A percentile compares a stretch with the other conserved stretches of the same genome.
Evolutionary conservation across 768 basidiomycete species (phyloP).

Genomic region (Rhodotorula babjevae): DNA sequence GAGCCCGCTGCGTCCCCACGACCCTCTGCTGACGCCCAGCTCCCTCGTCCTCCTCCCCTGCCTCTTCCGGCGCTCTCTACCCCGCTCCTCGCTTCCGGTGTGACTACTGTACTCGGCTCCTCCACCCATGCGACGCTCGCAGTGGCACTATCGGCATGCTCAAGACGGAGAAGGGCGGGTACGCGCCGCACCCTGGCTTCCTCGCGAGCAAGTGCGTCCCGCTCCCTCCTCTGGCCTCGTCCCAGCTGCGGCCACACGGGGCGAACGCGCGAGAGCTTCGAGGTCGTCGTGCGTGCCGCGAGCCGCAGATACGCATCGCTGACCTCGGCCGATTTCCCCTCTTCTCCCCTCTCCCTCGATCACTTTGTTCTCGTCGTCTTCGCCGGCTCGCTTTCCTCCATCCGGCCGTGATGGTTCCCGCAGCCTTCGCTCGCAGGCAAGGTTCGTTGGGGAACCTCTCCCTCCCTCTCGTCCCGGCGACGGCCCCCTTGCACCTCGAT

Average conservation of each 20-base stretch:
- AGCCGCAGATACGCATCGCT: background rate
- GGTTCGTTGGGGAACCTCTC: background rate
- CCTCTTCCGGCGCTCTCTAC: background rate
- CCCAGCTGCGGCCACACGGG: too few relatives aligned
- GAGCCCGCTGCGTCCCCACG: background rate
- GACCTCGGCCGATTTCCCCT: too few relatives aligned
- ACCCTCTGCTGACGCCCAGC: too few relatives aligned
- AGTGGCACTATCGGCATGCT: slow-evolving; percentile 65
- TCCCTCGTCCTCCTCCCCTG: background rate
- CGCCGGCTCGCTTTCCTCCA: background rate
- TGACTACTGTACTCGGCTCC: too few relatives aligned
- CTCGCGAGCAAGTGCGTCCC: slow-evolving; percentile 53
- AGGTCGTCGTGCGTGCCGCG: too few relatives aligned
- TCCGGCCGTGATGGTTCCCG: background rate
- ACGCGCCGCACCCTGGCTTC: slow-evolving; percentile 74
- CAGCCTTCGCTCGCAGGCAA: slow-evolving; percentile 3
- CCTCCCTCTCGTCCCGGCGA: background rate
- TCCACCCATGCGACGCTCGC: background rate
- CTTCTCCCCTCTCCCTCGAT: background rate
- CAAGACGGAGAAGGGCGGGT: slow-evolving; percentile 24
- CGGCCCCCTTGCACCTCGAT: background rate
- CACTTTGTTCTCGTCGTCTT: background rate
- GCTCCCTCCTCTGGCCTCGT: background rate
- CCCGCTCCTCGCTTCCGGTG: background rate
- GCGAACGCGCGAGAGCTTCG: too few relatives aligned